Conservation (phyloP, 805 yeast genomes). For the Grigorovia jiainica region DNA sequence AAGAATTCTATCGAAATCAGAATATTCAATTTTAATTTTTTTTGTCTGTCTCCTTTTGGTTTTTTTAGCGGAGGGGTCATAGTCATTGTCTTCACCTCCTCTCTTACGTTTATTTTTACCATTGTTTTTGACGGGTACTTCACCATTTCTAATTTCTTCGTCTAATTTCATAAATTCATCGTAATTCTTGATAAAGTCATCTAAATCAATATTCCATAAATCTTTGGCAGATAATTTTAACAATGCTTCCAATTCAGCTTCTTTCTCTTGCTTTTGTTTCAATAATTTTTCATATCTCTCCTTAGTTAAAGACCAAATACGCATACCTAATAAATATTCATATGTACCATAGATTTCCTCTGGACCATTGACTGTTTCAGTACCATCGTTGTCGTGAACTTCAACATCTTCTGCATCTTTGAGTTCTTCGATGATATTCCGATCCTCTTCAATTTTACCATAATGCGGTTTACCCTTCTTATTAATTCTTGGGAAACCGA, state of each 20-base stretch:
- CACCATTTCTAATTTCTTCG: slow-evolving; percentile 43
- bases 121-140: slow-evolving; percentile 36
- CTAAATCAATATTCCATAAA: slow-evolving; percentile 79
- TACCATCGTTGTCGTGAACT: slow-evolving; percentile 29
- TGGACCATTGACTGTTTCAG: slow-evolving; percentile 31
- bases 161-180: slow-evolving; percentile 59
- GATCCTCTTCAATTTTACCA: slow-evolving; percentile 29
- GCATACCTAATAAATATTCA: slow-evolving; percentile 87
- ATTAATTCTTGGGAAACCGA: slow-evolving; percentile 69
- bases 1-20: slow-evolving; percentile 20
- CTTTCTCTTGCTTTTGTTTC: slow-evolving; percentile 62
- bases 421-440: slow-evolving; percentile 15
- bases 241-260: slow-evolving; percentile 56
- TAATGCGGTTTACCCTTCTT: slow-evolving; percentile 57
- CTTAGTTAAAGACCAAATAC: slow-evolving; percentile 84
- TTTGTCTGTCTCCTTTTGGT: slow-evolving; percentile 15
- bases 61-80: slow-evolving; percentile 19
- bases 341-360: slow-evolving; percentile 53
- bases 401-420: slow-evolving; percentile 36
- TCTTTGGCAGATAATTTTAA: slow-evolving; percentile 71
- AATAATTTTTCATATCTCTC: slow-evolving; percentile 80
- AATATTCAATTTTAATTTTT: slow-evolving; percentile 20
- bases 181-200: slow-evolving; percentile 60
- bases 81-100: slow-evolving; percentile 25
- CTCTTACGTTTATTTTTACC: slow-evolving; percentile 29